Evolutionary conservation across 202 grass and related monocot species (phyloP).

Genomic region (Carex arenaria): DNA sequence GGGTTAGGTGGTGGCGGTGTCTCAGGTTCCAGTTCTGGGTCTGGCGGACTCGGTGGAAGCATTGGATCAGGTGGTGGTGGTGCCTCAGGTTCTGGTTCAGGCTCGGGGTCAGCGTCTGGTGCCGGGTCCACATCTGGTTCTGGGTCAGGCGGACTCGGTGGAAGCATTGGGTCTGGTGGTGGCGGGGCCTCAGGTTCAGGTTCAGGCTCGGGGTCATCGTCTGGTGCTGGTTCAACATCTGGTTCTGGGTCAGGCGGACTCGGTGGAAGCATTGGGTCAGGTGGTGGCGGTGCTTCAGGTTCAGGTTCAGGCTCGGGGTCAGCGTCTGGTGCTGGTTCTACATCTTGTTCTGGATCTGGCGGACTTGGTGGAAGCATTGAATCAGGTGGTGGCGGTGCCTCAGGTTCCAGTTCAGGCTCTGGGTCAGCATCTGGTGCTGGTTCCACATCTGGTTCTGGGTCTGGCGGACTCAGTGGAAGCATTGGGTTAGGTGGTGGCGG

Average conservation of each 20-base stretch:
- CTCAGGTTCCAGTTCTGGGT: too few relatives aligned
- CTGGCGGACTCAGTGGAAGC: neutral
- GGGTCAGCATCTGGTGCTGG: neutral
- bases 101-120: too few relatives aligned
- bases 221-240: conserved; percentile 21
- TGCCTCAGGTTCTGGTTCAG: too few relatives aligned
- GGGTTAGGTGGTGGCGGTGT: too few relatives aligned
- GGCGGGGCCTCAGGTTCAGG: conserved; percentile 1
- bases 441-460: neutral
- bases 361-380: conserved; percentile 13
- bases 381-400: neutral
- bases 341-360: neutral
- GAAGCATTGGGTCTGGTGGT: conserved; percentile 7
- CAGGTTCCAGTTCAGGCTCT: conserved; percentile 9
- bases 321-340: conserved; percentile 13
- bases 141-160: too few relatives aligned
- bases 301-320: neutral
- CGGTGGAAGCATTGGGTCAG: too few relatives aligned
- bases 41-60: neutral
- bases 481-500: neutral
- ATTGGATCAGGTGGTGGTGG: too few relatives aligned
- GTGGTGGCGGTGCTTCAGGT: too few relatives aligned
- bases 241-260: too few relatives aligned
- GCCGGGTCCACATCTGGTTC: too few relatives aligned
- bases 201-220: conserved; percentile 7